Evolutionary conservation across 2,329 filamentous ascomycete species (phyloP), one percentile per base, ranked within the genome.

Genomic region (Neofusicoccum kwambonambiense): DNA sequence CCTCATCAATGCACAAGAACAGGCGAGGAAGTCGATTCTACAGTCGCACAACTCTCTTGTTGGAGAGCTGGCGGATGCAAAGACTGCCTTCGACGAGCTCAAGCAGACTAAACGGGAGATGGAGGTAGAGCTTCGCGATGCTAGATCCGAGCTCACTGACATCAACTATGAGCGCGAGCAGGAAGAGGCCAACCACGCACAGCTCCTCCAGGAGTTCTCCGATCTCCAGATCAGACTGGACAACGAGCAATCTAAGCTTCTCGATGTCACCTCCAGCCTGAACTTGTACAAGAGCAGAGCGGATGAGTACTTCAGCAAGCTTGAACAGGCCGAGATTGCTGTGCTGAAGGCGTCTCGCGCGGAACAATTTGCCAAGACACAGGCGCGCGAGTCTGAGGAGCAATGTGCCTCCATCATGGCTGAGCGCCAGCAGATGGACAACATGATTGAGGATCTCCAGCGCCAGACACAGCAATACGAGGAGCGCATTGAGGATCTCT

Each of bases 301-400:
- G 3, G 93, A 98, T 73, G 94, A 98, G 75, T 98, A 99, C 78
- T 99, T 97, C 79, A 91, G 88, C 81, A 97, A 97, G 79, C 87
- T 99, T 19, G 94, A 99, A 77, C 94, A 98, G 75, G 95, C 95
- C 15, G 94, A 99, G 77, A 96, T 98, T 69, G 89, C 93, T 0
- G 93, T 98, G 17, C 86, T 99, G 68, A 97, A 97, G 77, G 94
- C 94, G 15, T 90, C 86, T 66, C 87, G 94, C 27, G 94, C 95
- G 0, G 94, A 98, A 78, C 92, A 97, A 71, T 97, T 98, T 75
- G 94, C 94, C 64, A 96, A 92, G 77, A 84, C 90, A 0, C 94
- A 97, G 75, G 91, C 92, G 9, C 89, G 88, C 72, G 94, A 99
- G 78, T 90, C 93, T 0, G 95, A 98, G 73, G 93, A 98, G 66